These are phyloP conservation scores for Staphylotrichum longicolle DNA, from an alignment of 495 filamentous ascomycete species.

Conservation along the genomic window DNA sequence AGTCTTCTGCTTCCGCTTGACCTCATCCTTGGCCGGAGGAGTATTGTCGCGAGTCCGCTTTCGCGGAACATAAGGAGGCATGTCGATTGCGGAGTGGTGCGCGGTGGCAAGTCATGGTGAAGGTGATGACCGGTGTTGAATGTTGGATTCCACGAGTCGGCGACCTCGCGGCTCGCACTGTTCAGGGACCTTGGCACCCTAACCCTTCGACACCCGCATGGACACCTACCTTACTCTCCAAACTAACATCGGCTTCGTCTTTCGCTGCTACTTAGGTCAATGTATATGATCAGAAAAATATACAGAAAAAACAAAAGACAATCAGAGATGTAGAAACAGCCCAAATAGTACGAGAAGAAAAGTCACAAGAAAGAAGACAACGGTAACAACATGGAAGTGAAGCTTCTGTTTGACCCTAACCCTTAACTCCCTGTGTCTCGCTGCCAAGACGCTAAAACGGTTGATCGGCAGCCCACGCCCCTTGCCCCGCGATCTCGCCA, in stretches of 20 bases:
- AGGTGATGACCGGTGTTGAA: no score
- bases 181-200: slow-evolving; percentile 8
- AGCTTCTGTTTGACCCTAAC: no score
- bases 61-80: slow-evolving; percentile 49
- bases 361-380: no score
- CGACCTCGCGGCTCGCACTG: not conserved
- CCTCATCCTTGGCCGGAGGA: slow-evolving; percentile 21
- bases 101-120: slow-evolving; percentile 13
- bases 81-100: slow-evolving; percentile 17
- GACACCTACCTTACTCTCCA: no score
- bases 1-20: slow-evolving; percentile 16
- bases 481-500: slow-evolving; percentile 12
- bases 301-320: no score
- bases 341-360: not conserved
- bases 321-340: no score
- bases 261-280: no score
- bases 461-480: slow-evolving; percentile 1
- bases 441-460: slow-evolving; percentile 16
- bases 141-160: no score
- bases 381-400: no score
- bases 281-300: no score
- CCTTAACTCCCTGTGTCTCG: no score
- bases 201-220: not conserved
- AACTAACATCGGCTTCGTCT: no score
- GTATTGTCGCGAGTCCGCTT: slow-evolving; percentile 44